phyloP scores from a whole-genome alignment of 495 filamentous ascomycete species.

The Xylaria nigripes region DNA sequence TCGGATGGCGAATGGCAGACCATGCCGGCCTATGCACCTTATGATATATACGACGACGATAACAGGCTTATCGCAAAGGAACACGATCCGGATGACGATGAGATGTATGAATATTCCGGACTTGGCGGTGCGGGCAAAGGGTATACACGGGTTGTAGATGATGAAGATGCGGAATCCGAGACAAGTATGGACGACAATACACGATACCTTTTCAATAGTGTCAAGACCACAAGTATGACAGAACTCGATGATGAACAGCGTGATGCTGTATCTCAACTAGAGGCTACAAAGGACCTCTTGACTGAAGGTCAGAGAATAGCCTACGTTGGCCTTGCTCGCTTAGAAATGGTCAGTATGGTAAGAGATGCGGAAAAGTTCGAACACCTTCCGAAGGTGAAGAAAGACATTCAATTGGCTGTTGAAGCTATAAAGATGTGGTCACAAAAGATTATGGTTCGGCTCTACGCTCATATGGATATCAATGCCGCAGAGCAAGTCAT shows the following conservation, averaged over 20 bases:
- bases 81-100: slow-evolving; percentile 59
- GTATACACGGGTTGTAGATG: slow-evolving; percentile 85
- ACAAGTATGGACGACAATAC: slow-evolving; percentile 98
- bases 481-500: slow-evolving; percentile 86
- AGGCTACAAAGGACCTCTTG: slow-evolving; percentile 90
- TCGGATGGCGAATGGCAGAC: slow-evolving; percentile 71
- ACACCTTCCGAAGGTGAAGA: slow-evolving; percentile 51
- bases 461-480: slow-evolving; percentile 97
- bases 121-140: slow-evolving; percentile 86
- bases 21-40: slow-evolving; percentile 88
- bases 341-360: slow-evolving; percentile 71
- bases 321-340: slow-evolving; percentile 80
- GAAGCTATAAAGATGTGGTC: slow-evolving; percentile 92
- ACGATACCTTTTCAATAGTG: slow-evolving; percentile 80
- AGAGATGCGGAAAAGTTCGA: slow-evolving; percentile 54
- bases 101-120: slow-evolving; percentile 61
- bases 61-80: slow-evolving; percentile 77
- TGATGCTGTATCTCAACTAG: slow-evolving; percentile 80
- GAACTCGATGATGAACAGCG: slow-evolving; percentile 63
- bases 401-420: slow-evolving; percentile 54
- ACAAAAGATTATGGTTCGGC: slow-evolving; percentile 89
- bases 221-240: slow-evolving; percentile 47
- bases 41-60: slow-evolving; percentile 93
- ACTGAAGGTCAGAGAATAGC: slow-evolving; percentile 95
- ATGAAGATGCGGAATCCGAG: slow-evolving; percentile 87